Percentiles rank a stretch among this genome's conserved stretches.
phyloP scores from a whole-genome alignment of 345 rosid genomes.

The Eucalyptus cloeziana region DNA sequence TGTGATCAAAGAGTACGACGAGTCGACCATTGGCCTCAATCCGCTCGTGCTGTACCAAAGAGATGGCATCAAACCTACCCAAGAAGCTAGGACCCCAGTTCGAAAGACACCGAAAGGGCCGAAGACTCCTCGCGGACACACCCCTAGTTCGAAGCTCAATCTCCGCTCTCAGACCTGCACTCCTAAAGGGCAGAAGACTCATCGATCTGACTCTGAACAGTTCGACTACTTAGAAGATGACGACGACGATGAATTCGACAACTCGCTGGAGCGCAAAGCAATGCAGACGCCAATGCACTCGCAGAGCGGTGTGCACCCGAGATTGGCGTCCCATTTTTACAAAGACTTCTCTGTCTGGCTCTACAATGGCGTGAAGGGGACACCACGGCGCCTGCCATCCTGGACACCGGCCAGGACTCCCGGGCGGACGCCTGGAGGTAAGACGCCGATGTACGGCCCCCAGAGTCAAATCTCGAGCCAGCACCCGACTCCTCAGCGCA shows the following conservation, averaged over 20 bases:
- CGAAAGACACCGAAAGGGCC: constrained; percentile 21
- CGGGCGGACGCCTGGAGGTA: constrained; percentile 19
- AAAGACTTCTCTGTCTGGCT: constrained; percentile 56
- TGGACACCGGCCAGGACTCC: constrained; percentile 58
- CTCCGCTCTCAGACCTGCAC: constrained; percentile 28
- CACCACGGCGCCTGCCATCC: constrained; percentile 39
- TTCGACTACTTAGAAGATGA: constrained; percentile 1
- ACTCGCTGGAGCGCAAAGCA: constrained; percentile 37
- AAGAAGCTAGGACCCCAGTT: constrained; percentile 22
- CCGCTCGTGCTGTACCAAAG: constrained; percentile 49
- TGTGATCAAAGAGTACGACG: constrained; percentile 65
- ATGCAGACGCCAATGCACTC: constrained; percentile 24
- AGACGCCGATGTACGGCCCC: constrained; percentile 9
- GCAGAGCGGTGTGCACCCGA: constrained; percentile 22
- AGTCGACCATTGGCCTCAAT: constrained; percentile 46
- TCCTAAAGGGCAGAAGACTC: constrained; percentile 12
- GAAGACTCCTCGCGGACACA: background rate
- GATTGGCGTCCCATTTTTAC: constrained; percentile 56
- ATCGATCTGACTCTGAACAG: constrained; percentile 3
- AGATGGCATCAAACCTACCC: constrained; percentile 48
- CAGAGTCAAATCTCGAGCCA: constrained; percentile 15
- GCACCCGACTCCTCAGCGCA: constrained; percentile 11
- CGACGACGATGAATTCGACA: constrained; percentile 28
- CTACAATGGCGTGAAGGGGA: constrained; percentile 36
- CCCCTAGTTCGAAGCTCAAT: constrained; percentile 21